Evolutionary conservation across 768 basidiomycete species (phyloP).

Genomic region (Naganishia randhawae): DNA sequence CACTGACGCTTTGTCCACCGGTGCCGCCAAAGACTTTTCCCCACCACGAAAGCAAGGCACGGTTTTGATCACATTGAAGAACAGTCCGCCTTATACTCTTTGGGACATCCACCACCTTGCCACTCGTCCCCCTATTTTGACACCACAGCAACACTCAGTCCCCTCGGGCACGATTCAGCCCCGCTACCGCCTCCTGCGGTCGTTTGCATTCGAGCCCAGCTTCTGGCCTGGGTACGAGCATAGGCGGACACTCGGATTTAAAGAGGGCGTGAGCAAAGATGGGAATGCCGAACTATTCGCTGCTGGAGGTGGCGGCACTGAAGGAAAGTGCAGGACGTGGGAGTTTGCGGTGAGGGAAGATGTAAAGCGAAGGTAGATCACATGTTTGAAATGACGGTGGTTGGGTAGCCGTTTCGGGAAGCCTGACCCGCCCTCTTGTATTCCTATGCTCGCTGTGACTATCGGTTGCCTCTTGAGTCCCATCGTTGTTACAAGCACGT

Average conservation of each 20-base stretch:
- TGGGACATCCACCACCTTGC: constrained; percentile 60
- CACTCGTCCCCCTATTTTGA: constrained; percentile 65
- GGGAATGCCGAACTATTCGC: constrained; percentile 61
- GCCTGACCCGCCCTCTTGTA: background rate
- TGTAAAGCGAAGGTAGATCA: background rate
- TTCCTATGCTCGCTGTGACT: background rate
- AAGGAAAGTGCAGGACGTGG: constrained; percentile 75
- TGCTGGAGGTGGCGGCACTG: constrained; percentile 22
- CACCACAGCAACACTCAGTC: constrained; percentile 55
- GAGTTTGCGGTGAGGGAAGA: constrained; percentile 62
- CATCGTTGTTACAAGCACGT: background rate
- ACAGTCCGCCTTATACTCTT: constrained; percentile 77
- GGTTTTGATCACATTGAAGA: constrained; percentile 78
- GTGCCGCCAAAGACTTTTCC: constrained; percentile 21
- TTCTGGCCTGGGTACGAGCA: constrained; percentile 84
- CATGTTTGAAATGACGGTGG: no score
- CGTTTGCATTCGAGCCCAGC: constrained; percentile 69
- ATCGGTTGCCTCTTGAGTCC: background rate
- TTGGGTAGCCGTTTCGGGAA: no score
- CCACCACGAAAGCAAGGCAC: constrained; percentile 60
- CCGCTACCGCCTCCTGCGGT: constrained; percentile 66
- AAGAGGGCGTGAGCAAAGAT: constrained; percentile 65
- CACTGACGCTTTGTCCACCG: constrained; percentile 3
- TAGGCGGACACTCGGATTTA: constrained; percentile 80
- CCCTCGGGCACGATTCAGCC: constrained; percentile 56